Conservation (phyloP, 345 rosid genomes). For the Geranium brycei region DNA sequence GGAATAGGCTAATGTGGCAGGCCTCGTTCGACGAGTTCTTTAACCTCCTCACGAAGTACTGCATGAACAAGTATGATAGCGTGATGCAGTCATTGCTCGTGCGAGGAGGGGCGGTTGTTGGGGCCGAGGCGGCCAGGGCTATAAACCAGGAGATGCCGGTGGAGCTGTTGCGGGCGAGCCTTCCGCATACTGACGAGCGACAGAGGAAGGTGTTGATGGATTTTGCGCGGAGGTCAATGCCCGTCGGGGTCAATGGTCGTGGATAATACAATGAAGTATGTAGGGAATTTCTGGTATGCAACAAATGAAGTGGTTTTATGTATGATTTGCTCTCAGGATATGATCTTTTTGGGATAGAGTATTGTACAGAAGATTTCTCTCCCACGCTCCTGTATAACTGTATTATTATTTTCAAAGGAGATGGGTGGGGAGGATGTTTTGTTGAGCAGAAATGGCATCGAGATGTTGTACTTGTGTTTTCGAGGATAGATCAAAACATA, state of each 20-base stretch:
- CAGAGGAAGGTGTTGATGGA: slow-evolving; percentile 23
- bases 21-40: slow-evolving; percentile 30
- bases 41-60: slow-evolving; percentile 19
- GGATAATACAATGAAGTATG: background rate
- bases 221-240: slow-evolving; percentile 23
- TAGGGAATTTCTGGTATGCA: no score
- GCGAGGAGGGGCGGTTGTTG: background rate
- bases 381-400: no score
- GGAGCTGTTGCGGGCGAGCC: slow-evolving; percentile 25
- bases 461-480: no score
- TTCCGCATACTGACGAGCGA: slow-evolving; percentile 21
- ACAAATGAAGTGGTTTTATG: no score
- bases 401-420: no score
- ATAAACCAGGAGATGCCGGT: slow-evolving; percentile 23
- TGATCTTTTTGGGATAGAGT: no score
- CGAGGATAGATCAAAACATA: no score
- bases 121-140: slow-evolving; percentile 21
- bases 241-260: slow-evolving; percentile 2
- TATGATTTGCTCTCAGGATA: no score
- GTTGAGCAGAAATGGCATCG: no score
- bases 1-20: slow-evolving; percentile 23
- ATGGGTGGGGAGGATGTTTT: no score
- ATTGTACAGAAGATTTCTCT: no score
- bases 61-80: slow-evolving; percentile 21
- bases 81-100: slow-evolving; percentile 22